Evolutionary conservation across 1,284 basidiomycete genomes (phyloP).

Genomic region (Fomitopsis schrenkii): DNA sequence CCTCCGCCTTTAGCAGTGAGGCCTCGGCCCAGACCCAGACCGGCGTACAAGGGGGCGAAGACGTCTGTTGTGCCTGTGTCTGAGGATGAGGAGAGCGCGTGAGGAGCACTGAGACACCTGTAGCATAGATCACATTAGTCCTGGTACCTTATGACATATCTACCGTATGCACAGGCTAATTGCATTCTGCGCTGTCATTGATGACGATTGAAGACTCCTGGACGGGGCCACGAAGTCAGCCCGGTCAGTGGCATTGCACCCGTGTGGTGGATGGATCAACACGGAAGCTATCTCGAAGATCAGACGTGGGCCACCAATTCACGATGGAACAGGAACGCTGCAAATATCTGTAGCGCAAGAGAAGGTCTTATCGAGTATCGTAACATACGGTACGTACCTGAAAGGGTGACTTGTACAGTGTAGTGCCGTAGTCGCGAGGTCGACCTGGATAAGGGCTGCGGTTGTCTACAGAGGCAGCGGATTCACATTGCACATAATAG

Average conservation of each 20-base stretch:
- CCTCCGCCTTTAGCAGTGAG: conserved; percentile 26
- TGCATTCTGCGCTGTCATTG: neutral
- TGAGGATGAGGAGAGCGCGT: conserved; percentile 1
- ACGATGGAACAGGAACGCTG: too few species aligned
- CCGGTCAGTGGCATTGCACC: too few species aligned
- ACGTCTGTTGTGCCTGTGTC: neutral
- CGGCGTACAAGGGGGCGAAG: conserved; percentile 17
- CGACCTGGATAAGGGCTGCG: neutral
- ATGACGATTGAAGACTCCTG: too few species aligned
- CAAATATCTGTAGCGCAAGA: too few species aligned
- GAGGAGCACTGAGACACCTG: neutral
- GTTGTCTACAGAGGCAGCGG: neutral
- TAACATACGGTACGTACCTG: too few species aligned
- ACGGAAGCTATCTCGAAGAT: too few species aligned
- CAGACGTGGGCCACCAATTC: too few species aligned
- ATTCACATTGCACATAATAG: neutral
- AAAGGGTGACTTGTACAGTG: too few species aligned
- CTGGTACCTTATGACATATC: neutral
- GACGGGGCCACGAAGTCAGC: too few species aligned
- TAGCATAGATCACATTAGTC: neutral
- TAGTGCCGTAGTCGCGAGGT: too few species aligned
- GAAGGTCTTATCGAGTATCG: too few species aligned
- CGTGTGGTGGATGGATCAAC: too few species aligned
- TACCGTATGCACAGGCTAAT: neutral
- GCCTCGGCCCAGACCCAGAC: conserved; percentile 33